A percentile compares a stretch with the other conserved stretches of the same genome.
phyloP scores from a whole-genome alignment of 331 rosid genomes.

The Malus hybrid region DNA sequence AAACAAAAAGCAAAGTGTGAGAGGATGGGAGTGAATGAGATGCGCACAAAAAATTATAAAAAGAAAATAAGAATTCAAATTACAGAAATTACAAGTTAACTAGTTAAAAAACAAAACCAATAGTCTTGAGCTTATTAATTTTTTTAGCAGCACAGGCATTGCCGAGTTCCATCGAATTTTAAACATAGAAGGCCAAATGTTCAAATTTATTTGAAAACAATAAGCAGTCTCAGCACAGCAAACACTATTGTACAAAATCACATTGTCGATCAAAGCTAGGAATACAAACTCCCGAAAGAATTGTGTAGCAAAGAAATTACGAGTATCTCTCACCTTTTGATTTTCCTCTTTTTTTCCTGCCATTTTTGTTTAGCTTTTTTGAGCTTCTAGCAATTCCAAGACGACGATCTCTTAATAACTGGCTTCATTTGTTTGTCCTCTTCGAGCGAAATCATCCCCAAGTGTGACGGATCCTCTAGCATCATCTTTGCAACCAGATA shows the following conservation, averaged over 20 bases:
- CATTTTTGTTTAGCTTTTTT: slow-evolving; percentile 22
- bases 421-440: slow-evolving; percentile 96
- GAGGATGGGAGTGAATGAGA: too few species aligned
- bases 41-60: too few species aligned
- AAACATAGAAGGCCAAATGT: slow-evolving; percentile 5
- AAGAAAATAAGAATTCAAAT: too few species aligned
- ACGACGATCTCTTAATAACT: slow-evolving; percentile 70
- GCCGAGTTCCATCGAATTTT: too few species aligned
- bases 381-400: slow-evolving; percentile 72
- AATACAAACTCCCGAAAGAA: slow-evolving; percentile 36
- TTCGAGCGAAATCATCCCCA: slow-evolving; percentile 96
- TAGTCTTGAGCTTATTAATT: not conserved
- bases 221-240: slow-evolving; percentile 31
- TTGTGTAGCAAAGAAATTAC: slow-evolving; percentile 4
- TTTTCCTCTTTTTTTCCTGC: slow-evolving; percentile 18
- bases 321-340: slow-evolving; percentile 35
- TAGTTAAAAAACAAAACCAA: too few species aligned
- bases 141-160: too few species aligned
- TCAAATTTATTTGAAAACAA: slow-evolving; percentile 40
- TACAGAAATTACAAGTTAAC: too few species aligned
- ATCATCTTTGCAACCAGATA: slow-evolving; percentile 93
- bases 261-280: not conserved
- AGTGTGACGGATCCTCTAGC: slow-evolving; percentile 93
- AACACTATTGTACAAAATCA: slow-evolving; percentile 3
- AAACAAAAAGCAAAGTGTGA: too few species aligned